A percentile compares a stretch with the other conserved stretches of the same genome.
These are phyloP conservation scores for Trypanosoma cruzi DNA, from an alignment of 208 protist genomes.

Conservation along the genomic window DNA sequence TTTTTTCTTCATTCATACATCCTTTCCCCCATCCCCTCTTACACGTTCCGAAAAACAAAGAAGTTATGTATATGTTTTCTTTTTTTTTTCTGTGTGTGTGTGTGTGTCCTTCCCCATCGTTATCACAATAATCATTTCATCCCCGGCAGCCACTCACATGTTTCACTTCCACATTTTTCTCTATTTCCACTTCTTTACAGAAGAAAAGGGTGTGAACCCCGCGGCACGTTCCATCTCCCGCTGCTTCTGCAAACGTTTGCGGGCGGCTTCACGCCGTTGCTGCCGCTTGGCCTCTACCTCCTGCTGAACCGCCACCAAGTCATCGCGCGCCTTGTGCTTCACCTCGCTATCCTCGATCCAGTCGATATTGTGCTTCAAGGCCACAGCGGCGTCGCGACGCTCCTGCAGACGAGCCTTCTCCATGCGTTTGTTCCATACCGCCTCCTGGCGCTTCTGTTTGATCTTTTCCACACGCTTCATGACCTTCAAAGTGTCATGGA, in stretches of 20 bases:
- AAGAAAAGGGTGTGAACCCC: constrained; percentile 42
- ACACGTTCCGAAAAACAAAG: neutral
- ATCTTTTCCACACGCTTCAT: constrained; percentile 98
- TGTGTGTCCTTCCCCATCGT: neutral
- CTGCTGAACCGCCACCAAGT: constrained; percentile 72
- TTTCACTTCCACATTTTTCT: neutral
- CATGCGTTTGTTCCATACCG: constrained; percentile 94
- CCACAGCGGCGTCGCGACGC: constrained; percentile 77
- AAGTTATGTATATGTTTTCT: constrained; percentile 1
- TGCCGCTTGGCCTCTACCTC: constrained; percentile 77
- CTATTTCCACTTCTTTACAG: constrained; percentile 54
- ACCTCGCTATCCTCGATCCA: constrained; percentile 89
- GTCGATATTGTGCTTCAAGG: constrained; percentile 95
- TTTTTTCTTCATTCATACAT: neutral
- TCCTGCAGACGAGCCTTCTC: constrained; percentile 67
- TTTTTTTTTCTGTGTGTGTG: neutral
- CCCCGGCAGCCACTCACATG: neutral
- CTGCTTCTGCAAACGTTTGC: constrained; percentile 71
- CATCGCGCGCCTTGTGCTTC: constrained; percentile 83
- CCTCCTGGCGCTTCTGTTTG: constrained; percentile 92
- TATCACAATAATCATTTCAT: no score
- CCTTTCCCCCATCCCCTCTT: neutral
- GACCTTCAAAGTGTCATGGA: constrained; percentile 94
- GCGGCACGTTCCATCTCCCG: constrained; percentile 63
- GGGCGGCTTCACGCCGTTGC: constrained; percentile 70